Conservation (phyloP, 2,329 filamentous ascomycete species). For the Penicillium thymicola region DNA sequence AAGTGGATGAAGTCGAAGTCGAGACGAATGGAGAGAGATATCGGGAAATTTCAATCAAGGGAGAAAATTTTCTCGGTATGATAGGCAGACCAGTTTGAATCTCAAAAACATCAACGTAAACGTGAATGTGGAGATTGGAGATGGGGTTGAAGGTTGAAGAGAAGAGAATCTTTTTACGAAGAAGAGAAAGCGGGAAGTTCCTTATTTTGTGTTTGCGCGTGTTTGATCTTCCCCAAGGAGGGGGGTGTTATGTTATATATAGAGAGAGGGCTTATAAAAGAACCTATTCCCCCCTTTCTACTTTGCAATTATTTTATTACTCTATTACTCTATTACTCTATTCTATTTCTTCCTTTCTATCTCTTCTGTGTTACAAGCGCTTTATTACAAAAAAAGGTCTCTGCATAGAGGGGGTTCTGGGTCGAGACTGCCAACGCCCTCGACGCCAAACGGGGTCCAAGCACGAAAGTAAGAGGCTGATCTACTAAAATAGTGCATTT, state of each 20-base stretch:
- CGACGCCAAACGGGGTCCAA: conserved; percentile 10
- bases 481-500: background rate
- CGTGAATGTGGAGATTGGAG: conserved; percentile 3
- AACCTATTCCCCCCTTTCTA: background rate
- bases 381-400: background rate
- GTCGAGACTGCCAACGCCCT: conserved; percentile 6
- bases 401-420: conserved; percentile 9
- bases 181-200: conserved; percentile 24
- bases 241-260: conserved; percentile 14
- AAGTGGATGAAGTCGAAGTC: background rate
- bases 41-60: conserved; percentile 20
- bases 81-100: background rate
- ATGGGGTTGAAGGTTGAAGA: conserved; percentile 15
- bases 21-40: conserved; percentile 7
- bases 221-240: conserved; percentile 20
- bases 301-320: background rate
- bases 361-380: background rate
- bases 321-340: background rate
- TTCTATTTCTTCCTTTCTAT: background rate
- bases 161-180: conserved; percentile 23
- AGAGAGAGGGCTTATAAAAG: conserved; percentile 8
- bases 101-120: conserved; percentile 7
- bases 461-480: conserved; percentile 5
- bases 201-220: conserved; percentile 25
- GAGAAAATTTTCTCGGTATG: conserved; percentile 15